These are phyloP conservation scores for Neonectria ditissima DNA, from an alignment of 2,329 filamentous ascomycete genomes.

Conservation along the genomic window DNA sequence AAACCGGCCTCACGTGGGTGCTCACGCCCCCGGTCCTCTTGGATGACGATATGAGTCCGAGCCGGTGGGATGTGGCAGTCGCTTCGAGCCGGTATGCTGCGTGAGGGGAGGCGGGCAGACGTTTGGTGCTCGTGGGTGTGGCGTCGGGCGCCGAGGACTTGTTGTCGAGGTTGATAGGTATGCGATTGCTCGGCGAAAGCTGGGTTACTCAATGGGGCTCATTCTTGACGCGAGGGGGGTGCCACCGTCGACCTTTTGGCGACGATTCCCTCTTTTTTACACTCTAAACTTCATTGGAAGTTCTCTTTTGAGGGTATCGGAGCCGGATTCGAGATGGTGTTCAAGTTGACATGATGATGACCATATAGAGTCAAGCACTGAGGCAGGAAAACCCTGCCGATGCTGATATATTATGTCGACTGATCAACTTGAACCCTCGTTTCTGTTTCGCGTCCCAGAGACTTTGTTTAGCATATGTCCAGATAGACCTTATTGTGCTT, in stretches of 20 bases:
- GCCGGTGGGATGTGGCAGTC: conserved; percentile 36
- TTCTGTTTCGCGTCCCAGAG: conserved; percentile 12
- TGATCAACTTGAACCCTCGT: conserved; percentile 46
- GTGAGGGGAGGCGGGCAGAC: conserved; percentile 57
- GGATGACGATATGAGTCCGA: conserved; percentile 93
- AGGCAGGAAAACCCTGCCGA: conserved; percentile 60
- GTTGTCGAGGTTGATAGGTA: conserved; percentile 98
- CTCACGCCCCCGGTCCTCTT: conserved; percentile 59
- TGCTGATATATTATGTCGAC: conserved; percentile 51
- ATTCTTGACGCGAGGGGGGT: conserved; percentile 98
- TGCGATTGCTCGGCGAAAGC: conserved; percentile 84
- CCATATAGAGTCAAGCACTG: conserved; percentile 99
- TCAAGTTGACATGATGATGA: conserved; percentile 90
- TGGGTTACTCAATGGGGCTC: conserved; percentile 99
- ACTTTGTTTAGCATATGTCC: too few species aligned
- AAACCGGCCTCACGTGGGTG: neutral
- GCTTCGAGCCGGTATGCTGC: conserved; percentile 23
- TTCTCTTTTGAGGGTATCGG: conserved; percentile 48
- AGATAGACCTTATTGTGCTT: neutral
- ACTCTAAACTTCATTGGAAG: conserved; percentile 58
- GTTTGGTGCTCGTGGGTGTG: conserved; percentile 60
- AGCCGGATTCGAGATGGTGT: conserved; percentile 41
- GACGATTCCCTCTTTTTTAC: conserved; percentile 46
- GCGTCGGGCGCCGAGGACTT: conserved; percentile 66
- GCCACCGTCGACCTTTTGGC: conserved; percentile 36